Evolutionary conservation across 78 protist species (phyloP).

Genomic region (Dictyostelium firmibasis): DNA sequence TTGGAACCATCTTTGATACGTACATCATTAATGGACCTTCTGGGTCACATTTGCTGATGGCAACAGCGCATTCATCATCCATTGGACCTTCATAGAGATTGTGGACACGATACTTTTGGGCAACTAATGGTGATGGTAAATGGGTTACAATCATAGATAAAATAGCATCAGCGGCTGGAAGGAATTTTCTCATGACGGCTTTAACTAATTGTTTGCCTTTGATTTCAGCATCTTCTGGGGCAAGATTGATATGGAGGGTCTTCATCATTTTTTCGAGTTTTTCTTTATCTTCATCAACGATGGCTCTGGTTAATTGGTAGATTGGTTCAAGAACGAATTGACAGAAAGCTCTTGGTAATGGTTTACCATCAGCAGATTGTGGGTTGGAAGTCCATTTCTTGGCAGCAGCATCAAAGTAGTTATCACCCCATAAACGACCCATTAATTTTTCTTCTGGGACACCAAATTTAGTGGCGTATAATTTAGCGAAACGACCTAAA

Average conservation of each 20-base stretch:
- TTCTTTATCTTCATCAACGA: conserved; percentile 93
- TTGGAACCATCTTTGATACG: conserved; percentile 99
- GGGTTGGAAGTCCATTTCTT: conserved; percentile 93
- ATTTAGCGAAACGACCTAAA: conserved; percentile 93
- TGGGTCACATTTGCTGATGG: conserved; percentile 92
- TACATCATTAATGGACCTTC: conserved; percentile 98
- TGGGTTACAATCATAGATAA: conserved; percentile 97
- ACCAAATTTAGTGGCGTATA: conserved; percentile 94
- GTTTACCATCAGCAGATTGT: conserved; percentile 76
- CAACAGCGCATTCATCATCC: conserved; percentile 93
- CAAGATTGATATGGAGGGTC: conserved; percentile 90
- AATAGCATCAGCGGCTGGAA: conserved; percentile 99
- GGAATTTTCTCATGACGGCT: conserved; percentile 96
- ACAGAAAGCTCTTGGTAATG: conserved; percentile 95
- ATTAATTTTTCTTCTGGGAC: conserved; percentile 88
- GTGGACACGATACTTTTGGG: conserved; percentile 98
- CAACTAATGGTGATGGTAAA: conserved; percentile 98
- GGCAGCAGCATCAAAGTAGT: conserved; percentile 92
- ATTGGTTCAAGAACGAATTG: conserved; percentile 98
- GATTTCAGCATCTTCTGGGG: conserved; percentile 90
- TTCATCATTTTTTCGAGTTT: conserved; percentile 86
- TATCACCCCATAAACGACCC: conserved; percentile 99
- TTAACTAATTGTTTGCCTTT: conserved; percentile 95
- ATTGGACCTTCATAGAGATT: conserved; percentile 97
- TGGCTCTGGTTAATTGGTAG: conserved; percentile 91